Evolutionary conservation across 2,329 filamentous ascomycete genomes (phyloP).

Genomic region (Chaetomiaceae sp.): DNA sequence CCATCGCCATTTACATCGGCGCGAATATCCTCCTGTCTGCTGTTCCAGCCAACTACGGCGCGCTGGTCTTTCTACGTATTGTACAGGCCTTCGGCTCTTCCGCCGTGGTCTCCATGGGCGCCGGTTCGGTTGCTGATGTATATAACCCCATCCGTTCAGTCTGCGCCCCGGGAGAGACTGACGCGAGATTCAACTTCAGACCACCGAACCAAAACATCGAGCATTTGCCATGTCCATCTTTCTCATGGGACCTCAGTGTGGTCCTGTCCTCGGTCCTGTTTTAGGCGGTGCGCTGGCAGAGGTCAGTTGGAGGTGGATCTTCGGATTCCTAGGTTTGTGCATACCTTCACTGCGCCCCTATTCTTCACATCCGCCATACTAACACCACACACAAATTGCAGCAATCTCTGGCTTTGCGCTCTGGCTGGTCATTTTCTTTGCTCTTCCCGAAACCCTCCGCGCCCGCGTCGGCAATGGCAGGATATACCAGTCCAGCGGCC

Average conservation of each 20-base stretch:
- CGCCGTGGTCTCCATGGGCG: conserved; percentile 18
- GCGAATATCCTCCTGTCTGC: conserved; percentile 12
- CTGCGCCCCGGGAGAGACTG: no score
- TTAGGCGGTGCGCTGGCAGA: conserved; percentile 18
- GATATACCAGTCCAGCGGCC: conserved; percentile 1
- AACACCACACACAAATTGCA: background rate
- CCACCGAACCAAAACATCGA: conserved; percentile 15
- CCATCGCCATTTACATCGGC: conserved; percentile 13
- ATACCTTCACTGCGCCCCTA: background rate
- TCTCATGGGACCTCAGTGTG: conserved; percentile 16
- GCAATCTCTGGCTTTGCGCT: conserved; percentile 15
- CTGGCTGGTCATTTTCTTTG: conserved; percentile 11
- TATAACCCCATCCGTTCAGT: no score
- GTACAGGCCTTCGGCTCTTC: conserved; percentile 15
- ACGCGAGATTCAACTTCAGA: no score
- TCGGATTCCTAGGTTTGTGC: conserved; percentile 16
- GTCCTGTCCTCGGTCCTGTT: conserved; percentile 14
- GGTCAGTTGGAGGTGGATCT: conserved; percentile 19
- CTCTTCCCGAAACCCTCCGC: conserved; percentile 14
- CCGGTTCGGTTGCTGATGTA: conserved; percentile 18
- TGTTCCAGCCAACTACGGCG: conserved; percentile 17
- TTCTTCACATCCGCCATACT: background rate
- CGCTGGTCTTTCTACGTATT: conserved; percentile 13
- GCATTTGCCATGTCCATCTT: conserved; percentile 21
- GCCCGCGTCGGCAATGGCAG: conserved; percentile 14